Conservation (phyloP, 1,284 basidiomycete species). For the Violaceomyces palustris region DNA sequence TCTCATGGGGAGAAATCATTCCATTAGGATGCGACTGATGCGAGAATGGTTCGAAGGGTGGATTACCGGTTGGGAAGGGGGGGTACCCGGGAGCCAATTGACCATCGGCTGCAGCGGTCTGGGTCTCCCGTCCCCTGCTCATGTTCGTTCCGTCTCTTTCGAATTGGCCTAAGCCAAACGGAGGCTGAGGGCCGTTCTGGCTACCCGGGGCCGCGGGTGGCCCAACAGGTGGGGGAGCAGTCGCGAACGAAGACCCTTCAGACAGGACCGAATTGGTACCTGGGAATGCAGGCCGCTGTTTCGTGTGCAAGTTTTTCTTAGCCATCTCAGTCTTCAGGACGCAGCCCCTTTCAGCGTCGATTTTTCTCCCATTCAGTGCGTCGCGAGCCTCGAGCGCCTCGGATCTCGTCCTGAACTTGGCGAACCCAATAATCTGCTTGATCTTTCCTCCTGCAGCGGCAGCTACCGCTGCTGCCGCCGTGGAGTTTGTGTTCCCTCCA, state of each 20-base stretch:
- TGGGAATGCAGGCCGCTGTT: constrained; percentile 34
- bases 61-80: constrained; percentile 5
- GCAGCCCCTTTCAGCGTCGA: constrained; percentile 89
- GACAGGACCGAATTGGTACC: no score
- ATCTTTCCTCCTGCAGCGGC: constrained; percentile 35
- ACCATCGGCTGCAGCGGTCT: no score
- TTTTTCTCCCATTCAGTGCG: constrained; percentile 78
- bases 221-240: no score
- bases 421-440: constrained; percentile 95
- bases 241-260: no score
- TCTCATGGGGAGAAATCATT: constrained; percentile 29
- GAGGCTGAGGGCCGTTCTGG: no score
- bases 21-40: constrained; percentile 8
- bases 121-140: no score
- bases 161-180: no score
- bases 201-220: no score
- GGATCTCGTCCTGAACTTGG: constrained; percentile 81
- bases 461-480: background rate
- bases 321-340: constrained; percentile 98
- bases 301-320: constrained; percentile 95
- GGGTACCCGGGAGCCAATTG: no score
- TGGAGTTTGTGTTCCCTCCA: constrained; percentile 3
- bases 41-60: constrained; percentile 19
- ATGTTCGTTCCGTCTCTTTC: no score
- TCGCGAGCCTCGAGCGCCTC: constrained; percentile 87